A percentile compares a stretch with the other conserved stretches of the same genome.
Conservation (phyloP, 2,329 filamentous ascomycete genomes). For the Pyricularia pennisetigena region DNA sequence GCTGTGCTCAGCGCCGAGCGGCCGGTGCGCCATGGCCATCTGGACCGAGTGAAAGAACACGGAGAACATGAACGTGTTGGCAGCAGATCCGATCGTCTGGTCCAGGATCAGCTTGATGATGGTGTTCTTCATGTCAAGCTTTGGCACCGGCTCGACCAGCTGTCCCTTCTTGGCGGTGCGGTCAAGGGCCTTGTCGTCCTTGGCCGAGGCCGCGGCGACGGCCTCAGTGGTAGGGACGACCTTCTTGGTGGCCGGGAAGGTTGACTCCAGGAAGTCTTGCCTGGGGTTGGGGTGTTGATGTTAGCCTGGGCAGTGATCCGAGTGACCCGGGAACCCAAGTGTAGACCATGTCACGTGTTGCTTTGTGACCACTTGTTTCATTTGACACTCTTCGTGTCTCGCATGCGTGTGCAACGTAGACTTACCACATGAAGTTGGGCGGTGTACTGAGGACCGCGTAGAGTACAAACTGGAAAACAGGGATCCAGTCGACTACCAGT, state of each 20-base stretch:
- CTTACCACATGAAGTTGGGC: constrained; percentile 73
- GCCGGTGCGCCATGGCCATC: constrained; percentile 32
- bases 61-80: constrained; percentile 58
- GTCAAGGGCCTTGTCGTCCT: constrained; percentile 30
- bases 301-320: neutral
- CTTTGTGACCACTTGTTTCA: neutral
- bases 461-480: constrained; percentile 67
- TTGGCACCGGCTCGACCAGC: constrained; percentile 30
- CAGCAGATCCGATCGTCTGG: constrained; percentile 53
- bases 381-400: neutral
- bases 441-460: constrained; percentile 67
- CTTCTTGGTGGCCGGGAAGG: constrained; percentile 55
- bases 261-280: constrained; percentile 67
- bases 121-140: constrained; percentile 54
- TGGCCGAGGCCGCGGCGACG: constrained; percentile 25
- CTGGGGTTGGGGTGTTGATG: constrained; percentile 19
- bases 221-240: constrained; percentile 28
- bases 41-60: constrained; percentile 46
- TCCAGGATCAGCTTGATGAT: constrained; percentile 58
- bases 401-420: constrained; percentile 5
- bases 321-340: neutral
- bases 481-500: constrained; percentile 53
- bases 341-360: neutral
- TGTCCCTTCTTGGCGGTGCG: constrained; percentile 22
- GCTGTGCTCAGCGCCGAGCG: constrained; percentile 20